Conservation (phyloP, 2,329 filamentous ascomycete species). For the Penicillium sp. region DNA sequence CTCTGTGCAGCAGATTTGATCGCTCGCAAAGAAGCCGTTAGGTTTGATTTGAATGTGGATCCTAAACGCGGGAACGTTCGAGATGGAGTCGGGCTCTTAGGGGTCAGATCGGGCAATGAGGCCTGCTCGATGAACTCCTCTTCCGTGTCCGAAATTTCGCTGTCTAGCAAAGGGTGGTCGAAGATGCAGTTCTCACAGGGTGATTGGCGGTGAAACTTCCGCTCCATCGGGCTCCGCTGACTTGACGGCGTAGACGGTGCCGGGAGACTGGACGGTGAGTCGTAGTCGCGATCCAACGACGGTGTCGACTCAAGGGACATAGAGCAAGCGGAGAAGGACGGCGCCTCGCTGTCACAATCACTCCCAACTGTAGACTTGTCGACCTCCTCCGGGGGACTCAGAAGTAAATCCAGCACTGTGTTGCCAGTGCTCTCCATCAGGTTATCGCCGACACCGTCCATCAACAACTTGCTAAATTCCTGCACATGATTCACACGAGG, state of each 20-base stretch:
- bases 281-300: slow-evolving; percentile 44
- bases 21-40: slow-evolving; percentile 54
- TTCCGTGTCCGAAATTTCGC: slow-evolving; percentile 22
- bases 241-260: slow-evolving; percentile 37
- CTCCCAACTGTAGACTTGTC: no score
- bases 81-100: no score
- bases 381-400: no score
- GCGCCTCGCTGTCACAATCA: no score
- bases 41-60: slow-evolving; percentile 54
- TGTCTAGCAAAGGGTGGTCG: slow-evolving; percentile 50
- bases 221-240: slow-evolving; percentile 32
- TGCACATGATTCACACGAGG: slow-evolving; percentile 42
- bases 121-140: slow-evolving; percentile 17
- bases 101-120: no score
- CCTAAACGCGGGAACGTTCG: no score
- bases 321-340: no score
- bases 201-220: slow-evolving; percentile 42
- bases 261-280: slow-evolving; percentile 40
- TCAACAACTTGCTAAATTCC: no score
- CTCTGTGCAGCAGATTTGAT: slow-evolving; percentile 54
- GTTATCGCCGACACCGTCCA: no score
- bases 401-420: no score
- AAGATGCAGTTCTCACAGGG: slow-evolving; percentile 48
- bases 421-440: slow-evolving; percentile 43
- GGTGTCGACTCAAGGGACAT: slow-evolving; percentile 48